These are phyloP conservation scores for Zizania palustris DNA, from an alignment of 202 grass and related monocot species.

Conservation along the genomic window DNA sequence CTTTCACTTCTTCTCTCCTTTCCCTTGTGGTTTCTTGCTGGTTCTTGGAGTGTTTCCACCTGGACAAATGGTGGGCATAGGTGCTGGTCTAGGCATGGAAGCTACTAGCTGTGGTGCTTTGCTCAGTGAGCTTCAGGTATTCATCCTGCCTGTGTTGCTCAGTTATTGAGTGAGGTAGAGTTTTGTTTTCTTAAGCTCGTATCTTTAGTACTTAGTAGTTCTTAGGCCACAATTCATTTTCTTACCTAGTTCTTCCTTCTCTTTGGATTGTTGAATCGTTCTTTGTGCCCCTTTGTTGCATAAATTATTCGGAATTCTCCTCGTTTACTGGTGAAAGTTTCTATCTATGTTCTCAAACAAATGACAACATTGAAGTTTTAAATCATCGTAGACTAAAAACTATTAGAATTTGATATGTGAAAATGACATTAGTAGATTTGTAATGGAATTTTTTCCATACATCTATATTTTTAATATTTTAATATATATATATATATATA, in stretches of 20 bases:
- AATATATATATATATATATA: too few relatives aligned
- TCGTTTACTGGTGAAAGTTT: not conserved
- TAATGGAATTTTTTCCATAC: too few relatives aligned
- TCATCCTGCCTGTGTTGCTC: conserved; percentile 4
- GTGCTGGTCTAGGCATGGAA: conserved; percentile 59
- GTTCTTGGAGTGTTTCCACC: conserved; percentile 31
- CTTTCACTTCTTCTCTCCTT: conserved; percentile 22
- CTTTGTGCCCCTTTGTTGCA: not conserved
- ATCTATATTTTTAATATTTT: too few relatives aligned
- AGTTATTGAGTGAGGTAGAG: not conserved
- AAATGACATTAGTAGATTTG: too few relatives aligned
- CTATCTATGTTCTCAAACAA: too few relatives aligned
- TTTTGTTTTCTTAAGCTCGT: not conserved
- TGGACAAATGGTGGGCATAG: conserved; percentile 34
- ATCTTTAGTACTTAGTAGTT: not conserved
- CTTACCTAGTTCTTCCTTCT: not conserved
- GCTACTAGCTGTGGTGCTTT: conserved; percentile 61
- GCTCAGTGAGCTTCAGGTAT: conserved; percentile 93
- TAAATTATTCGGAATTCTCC: not conserved
- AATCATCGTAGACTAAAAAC: too few relatives aligned
- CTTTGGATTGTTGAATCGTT: not conserved
- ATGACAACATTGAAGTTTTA: too few relatives aligned
- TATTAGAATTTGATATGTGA: too few relatives aligned
- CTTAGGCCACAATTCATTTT: too few relatives aligned
- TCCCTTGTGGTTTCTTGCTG: conserved; percentile 8